Evolutionary conservation across 768 basidiomycete species (phyloP), one percentile per base, ranked within the genome.

Genomic region (Lactarius evosmus): DNA sequence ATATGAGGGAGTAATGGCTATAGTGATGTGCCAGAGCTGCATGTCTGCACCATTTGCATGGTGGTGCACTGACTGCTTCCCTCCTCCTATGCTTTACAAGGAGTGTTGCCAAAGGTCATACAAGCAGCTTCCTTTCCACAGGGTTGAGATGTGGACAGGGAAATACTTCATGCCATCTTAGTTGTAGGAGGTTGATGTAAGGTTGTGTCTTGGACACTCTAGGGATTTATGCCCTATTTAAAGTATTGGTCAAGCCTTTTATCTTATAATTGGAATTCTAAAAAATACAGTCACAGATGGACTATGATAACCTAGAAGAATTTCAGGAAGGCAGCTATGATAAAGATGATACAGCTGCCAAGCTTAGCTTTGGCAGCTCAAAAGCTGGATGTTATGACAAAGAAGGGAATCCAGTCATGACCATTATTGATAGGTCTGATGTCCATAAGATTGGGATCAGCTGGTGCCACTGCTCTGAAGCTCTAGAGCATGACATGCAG

Each of bases 391-490:
- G 25, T 16, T 16, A 22, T 11, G 44, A 49, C 25, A 38, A 27
- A 1, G 34, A 52, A 9, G 19, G 46, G 2, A 53, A 38, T 29
- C 59, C 32, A 49, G n/a, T 51, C 4, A 33, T 50, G 16, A 34
- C 49, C 30, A 16, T 60, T 3, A 38, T 60, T 8, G 51, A 60
- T 60, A n/a, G 49, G 7, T 51, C 33, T 14, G 51, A 50, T 17
- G 33, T 60, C 22, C 59, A 60, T 40, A n/a, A 52, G n/a, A 30
- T 60, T 34, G 34, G 17, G 4, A 34, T 60, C 49, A 36, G 16
- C 7, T 32, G 40, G 41, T 59, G 58, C 22, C 19, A 33, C 44
- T 59, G 46, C 25, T 44, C 16, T 29, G 29, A 50, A 9, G 41
- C 41, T n/a, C 41, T 14, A n/a, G n/a, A n/a, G n/a, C n/a, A n/a